Percentiles rank a stretch among this genome's conserved stretches.
phyloP scores from a whole-genome alignment of 2,329 filamentous ascomycete genomes.

The Talaromyces albobiverticillius region DNA sequence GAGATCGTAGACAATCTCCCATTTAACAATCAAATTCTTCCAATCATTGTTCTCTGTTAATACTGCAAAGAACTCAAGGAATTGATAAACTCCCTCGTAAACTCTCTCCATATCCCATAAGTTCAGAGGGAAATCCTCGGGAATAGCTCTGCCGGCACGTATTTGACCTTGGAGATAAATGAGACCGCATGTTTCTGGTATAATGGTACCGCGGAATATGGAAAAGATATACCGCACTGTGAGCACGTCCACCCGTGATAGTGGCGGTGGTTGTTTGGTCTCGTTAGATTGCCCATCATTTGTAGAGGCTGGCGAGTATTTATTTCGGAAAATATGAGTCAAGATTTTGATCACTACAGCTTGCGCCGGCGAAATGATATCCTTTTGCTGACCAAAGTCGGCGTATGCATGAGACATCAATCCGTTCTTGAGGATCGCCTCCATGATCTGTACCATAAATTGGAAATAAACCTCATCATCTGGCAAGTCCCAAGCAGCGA shows the following conservation, averaged over 20 bases:
- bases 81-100: conserved; percentile 91
- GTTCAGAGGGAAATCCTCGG: conserved; percentile 88
- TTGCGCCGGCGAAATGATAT: conserved; percentile 93
- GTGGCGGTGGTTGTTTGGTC: conserved; percentile 55
- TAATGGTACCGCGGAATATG: conserved; percentile 86
- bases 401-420: conserved; percentile 91
- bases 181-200: conserved; percentile 89
- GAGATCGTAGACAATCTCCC: conserved; percentile 87
- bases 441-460: conserved; percentile 92
- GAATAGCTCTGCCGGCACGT: conserved; percentile 68
- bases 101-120: conserved; percentile 97
- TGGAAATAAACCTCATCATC: conserved; percentile 95
- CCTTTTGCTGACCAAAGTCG: conserved; percentile 85
- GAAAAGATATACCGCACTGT: conserved; percentile 88
- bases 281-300: conserved; percentile 53
- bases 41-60: conserved; percentile 81
- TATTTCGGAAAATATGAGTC: conserved; percentile 79
- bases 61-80: conserved; percentile 88
- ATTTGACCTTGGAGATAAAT: conserved; percentile 94
- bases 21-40: conserved; percentile 81
- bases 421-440: conserved; percentile 84
- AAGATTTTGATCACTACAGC: conserved; percentile 88
- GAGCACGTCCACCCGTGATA: conserved; percentile 57
- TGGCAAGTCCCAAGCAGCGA: conserved; percentile 93
- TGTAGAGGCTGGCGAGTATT: conserved; percentile 48